Evolutionary conservation across 345 rosid species (phyloP), one percentile per base, ranked within the genome.

Genomic region (Sisymbrium altissimum): DNA sequence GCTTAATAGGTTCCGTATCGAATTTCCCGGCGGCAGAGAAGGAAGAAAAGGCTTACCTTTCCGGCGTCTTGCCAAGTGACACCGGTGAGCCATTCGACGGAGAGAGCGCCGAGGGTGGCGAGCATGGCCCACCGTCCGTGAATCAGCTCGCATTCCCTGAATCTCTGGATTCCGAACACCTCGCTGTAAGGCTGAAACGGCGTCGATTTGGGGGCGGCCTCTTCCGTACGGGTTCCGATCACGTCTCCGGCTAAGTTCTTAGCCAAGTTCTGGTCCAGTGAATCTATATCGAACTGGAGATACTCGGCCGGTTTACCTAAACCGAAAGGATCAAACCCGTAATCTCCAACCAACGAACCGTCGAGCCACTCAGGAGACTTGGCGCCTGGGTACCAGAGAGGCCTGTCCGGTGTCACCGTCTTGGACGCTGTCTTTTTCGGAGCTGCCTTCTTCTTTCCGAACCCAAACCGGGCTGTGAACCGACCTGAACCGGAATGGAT

Each of bases 121-220:
- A 93, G 74, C 98, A 91, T 91, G 0, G 94, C 97, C 98, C 96
- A 91, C 56, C 92, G 78, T 12, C 92, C 97, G 23, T 88, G 93
- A 25, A 93, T 93, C 41, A 93, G 73, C 83, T 93, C 96, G 36
- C 96, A 91, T 83, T 93, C 98, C 64, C 98, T 82, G 64, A 93
- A 93, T 73, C 98, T 86, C 80, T 89, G 91, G 52, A 91, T 12
- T 58, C 94, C 96, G 21, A 91, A 91, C 4, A 88, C 96, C 83
- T 91, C 94, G 12, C 75, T 52, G 82, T 93, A 91, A 6, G 96
- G 98, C 81, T 86, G 94, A 52, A 91, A 88, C 62, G 98, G 94
- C 32, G 98, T 91, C 60, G 96, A 82, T 8, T 89, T 81, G 46
- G 92, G 41, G 36, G 83, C 90, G 0, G 79, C 43, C 3, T 64